phyloP scores from a whole-genome alignment of 2,329 filamentous ascomycete species.

The Xylariaceae sp. region DNA sequence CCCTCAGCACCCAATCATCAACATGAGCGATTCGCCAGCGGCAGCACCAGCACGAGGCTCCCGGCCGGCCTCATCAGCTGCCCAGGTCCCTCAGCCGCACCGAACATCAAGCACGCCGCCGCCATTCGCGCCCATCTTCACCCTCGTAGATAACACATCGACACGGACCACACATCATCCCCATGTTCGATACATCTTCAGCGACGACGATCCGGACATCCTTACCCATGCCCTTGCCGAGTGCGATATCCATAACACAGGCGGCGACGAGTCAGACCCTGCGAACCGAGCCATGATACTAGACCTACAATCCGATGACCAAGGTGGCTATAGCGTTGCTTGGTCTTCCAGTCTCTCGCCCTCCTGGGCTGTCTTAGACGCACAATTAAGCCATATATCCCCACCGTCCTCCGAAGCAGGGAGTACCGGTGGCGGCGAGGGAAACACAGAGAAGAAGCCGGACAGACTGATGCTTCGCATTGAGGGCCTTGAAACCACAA shows the following conservation, averaged over 20 bases:
- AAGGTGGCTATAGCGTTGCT: slow-evolving; percentile 53
- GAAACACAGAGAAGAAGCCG: slow-evolving; percentile 21
- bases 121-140: slow-evolving; percentile 78
- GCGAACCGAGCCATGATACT: slow-evolving; percentile 51
- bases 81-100: slow-evolving; percentile 17
- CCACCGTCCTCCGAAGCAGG: slow-evolving; percentile 31
- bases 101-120: slow-evolving; percentile 18
- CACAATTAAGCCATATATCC: slow-evolving; percentile 43
- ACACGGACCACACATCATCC: slow-evolving; percentile 77
- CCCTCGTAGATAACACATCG: slow-evolving; percentile 74
- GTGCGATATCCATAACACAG: slow-evolving; percentile 32
- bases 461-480: slow-evolving; percentile 60
- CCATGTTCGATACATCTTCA: slow-evolving; percentile 86
- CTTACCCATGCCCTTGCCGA: slow-evolving; percentile 64
- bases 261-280: slow-evolving; percentile 30
- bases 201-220: slow-evolving; percentile 81
- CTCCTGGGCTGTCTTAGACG: slow-evolving; percentile 63
- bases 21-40: slow-evolving; percentile 28
- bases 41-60: slow-evolving; percentile 8
- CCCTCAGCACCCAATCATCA: slow-evolving; percentile 14
- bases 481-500: slow-evolving; percentile 48
- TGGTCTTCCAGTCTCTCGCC: slow-evolving; percentile 70
- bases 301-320: slow-evolving; percentile 47
- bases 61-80: slow-evolving; percentile 8
- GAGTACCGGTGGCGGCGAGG: slow-evolving; percentile 24